Conservation (phyloP, 495 filamentous ascomycete genomes). For the Astrothelium macrocarpum region DNA sequence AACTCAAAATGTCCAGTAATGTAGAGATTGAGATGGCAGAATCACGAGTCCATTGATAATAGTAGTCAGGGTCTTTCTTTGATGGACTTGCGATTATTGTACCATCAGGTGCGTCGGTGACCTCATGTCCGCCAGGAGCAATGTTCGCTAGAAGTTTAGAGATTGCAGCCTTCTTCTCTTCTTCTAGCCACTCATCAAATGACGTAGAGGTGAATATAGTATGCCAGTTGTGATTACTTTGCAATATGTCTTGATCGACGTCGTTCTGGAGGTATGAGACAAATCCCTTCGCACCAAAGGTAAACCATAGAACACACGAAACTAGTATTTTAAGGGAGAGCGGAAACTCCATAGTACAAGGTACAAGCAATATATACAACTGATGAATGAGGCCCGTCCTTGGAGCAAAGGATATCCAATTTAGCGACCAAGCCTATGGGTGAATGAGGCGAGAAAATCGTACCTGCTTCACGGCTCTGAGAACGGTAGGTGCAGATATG, state of each 20-base stretch:
- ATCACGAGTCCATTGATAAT: conserved; percentile 31
- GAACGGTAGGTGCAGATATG: too few species aligned
- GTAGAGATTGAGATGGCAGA: conserved; percentile 27
- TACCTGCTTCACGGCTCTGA: too few species aligned
- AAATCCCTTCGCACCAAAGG: conserved; percentile 16
- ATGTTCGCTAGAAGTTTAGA: conserved; percentile 27
- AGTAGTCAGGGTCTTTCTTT: conserved; percentile 26
- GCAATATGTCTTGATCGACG: neutral
- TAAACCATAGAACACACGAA: conserved; percentile 14
- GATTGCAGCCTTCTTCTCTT: conserved; percentile 24
- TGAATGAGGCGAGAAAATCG: too few species aligned
- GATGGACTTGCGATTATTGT: conserved; percentile 28
- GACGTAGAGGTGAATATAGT: neutral
- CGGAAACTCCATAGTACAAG: too few species aligned
- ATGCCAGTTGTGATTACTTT: conserved; percentile 9
- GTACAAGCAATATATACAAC: too few species aligned
- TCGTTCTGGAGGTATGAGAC: conserved; percentile 2
- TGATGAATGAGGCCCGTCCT: too few species aligned
- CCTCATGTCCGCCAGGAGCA: conserved; percentile 24
- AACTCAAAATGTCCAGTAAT: conserved; percentile 24
- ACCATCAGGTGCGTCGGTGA: conserved; percentile 16
- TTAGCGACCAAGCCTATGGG: too few species aligned
- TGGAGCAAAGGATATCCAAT: too few species aligned
- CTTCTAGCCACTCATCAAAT: conserved; percentile 23
- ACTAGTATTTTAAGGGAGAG: neutral